These are phyloP conservation scores for Coemansia aciculifera DNA, from an alignment of 192 early-diverging fungal species.

Conservation along the genomic window DNA sequence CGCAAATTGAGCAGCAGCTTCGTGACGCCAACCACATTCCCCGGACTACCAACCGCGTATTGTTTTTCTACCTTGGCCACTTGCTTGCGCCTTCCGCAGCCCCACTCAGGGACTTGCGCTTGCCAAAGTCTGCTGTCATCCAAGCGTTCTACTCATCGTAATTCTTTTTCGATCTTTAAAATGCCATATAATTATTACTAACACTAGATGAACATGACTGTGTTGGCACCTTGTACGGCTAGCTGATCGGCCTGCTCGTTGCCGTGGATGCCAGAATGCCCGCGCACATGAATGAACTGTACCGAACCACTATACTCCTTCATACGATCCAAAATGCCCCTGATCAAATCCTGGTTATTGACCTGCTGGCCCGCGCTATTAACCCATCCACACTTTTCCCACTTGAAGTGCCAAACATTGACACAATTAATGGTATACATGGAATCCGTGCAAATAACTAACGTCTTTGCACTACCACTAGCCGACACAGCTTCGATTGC, in stretches of 20 bases:
- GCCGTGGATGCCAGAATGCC: slow-evolving; percentile 67
- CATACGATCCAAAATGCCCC: slow-evolving; percentile 42
- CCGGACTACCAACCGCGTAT: slow-evolving; percentile 15
- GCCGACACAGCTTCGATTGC: slow-evolving; percentile 51
- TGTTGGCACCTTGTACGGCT: slow-evolving; percentile 69
- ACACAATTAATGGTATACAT: slow-evolving; percentile 73
- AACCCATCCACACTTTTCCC: slow-evolving; percentile 73
- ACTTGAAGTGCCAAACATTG: slow-evolving; percentile 68
- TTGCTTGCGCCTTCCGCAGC: slow-evolving; percentile 32
- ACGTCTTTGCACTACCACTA: neutral
- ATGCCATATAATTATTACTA: neutral
- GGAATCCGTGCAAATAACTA: slow-evolving; percentile 78
- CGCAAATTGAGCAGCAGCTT: slow-evolving; percentile 30
- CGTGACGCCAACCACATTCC: slow-evolving; percentile 17
- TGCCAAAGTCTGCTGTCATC: slow-evolving; percentile 18
- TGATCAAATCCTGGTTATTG: slow-evolving; percentile 79
- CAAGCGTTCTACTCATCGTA: slow-evolving; percentile 23
- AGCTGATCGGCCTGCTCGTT: slow-evolving; percentile 83
- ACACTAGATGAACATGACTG: no score
- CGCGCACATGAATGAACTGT: slow-evolving; percentile 64
- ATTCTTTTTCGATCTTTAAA: neutral
- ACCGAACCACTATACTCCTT: slow-evolving; percentile 20
- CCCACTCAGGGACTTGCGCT: slow-evolving; percentile 25
- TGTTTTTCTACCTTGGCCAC: slow-evolving; percentile 57
- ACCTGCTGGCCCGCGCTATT: slow-evolving; percentile 59